Evolutionary conservation across 176 grass and related monocot species (phyloP), one percentile per base, ranked within the genome.

Genomic region (Cenchrus americanus): DNA sequence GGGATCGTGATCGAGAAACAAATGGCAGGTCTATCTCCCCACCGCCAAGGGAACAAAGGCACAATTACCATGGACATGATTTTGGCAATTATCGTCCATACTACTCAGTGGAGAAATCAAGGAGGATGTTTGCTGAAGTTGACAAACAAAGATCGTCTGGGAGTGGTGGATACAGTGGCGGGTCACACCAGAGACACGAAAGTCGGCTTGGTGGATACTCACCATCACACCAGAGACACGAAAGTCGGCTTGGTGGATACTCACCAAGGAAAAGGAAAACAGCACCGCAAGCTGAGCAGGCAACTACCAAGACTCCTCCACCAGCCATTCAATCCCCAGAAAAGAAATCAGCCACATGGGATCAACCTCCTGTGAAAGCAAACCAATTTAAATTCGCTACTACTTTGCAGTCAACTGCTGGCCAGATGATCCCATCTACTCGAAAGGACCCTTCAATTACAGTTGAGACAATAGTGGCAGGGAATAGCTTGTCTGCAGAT

Each of bases 211-310:
- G 34, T 37, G 34, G 34, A 37, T 37, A 37, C 34, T 37, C 34
- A 37, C 34, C 34, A 37, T 87, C 88, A 47, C 76, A 92, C 66
- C 80, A 73, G 51, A 95, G 84, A 93, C 34, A 88, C 71, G 87
- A 83, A 87, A 94, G 83, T 69, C 76, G 76, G 14, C 85, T 97
- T 48, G 94, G 94, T 89, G 91, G 94, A 54, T 97, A 97, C 66
- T 97, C 94, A 77, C 94, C 91, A 75, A 97, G 94, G 83, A 97
- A 94, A 89, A 92, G 85, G 60, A 91, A 87, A 90, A 91, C 85
- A 80, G 72, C 69, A 15, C 73, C 7, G 19, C 87, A 90, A 81
- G 74, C 66, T 34, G 81, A 91, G 57, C 79, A 83, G 24, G 22
- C 62, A 72, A 73, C 66, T 57, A 78, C 75, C 65, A 89, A 81